A percentile compares a stretch with the other conserved stretches of the same genome.
phyloP scores from a whole-genome alignment of 2,329 filamentous ascomycete species.

The Xylariaceae sp. region DNA sequence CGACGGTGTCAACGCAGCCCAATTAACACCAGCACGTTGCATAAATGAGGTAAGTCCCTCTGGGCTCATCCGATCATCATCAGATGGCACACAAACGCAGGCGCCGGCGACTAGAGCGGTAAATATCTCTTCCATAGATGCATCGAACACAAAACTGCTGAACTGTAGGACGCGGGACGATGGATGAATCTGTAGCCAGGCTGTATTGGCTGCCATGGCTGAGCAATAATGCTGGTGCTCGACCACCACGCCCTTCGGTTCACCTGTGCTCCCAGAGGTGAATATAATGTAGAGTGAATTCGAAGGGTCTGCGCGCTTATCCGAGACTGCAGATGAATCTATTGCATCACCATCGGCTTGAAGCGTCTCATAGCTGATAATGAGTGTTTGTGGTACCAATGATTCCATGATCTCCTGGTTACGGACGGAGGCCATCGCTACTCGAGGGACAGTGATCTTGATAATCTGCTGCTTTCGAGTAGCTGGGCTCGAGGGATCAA shows the following conservation, averaged over 20 bases:
- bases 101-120: constrained; percentile 7
- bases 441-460: constrained; percentile 1
- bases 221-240: constrained; percentile 10
- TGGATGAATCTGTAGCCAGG: constrained; percentile 4
- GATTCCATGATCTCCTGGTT: neutral
- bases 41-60: constrained; percentile 9
- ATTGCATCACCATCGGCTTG: too few relatives aligned
- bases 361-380: neutral
- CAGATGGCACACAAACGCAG: constrained; percentile 14
- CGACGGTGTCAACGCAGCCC: constrained; percentile 15
- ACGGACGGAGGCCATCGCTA: neutral
- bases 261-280: constrained; percentile 12
- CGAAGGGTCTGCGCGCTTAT: neutral
- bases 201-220: constrained; percentile 8
- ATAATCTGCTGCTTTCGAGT: constrained; percentile 3
- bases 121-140: constrained; percentile 13
- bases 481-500: constrained; percentile 5
- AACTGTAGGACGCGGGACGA: constrained; percentile 14
- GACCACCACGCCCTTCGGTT: constrained; percentile 14
- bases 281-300: constrained; percentile 11
- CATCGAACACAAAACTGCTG: constrained; percentile 12
- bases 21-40: constrained; percentile 2
- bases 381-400: constrained; percentile 3
- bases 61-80: constrained; percentile 14
- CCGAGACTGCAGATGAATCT: neutral